Conservation (phyloP, 139 green algal species). For the Microglena sp. region DNA sequence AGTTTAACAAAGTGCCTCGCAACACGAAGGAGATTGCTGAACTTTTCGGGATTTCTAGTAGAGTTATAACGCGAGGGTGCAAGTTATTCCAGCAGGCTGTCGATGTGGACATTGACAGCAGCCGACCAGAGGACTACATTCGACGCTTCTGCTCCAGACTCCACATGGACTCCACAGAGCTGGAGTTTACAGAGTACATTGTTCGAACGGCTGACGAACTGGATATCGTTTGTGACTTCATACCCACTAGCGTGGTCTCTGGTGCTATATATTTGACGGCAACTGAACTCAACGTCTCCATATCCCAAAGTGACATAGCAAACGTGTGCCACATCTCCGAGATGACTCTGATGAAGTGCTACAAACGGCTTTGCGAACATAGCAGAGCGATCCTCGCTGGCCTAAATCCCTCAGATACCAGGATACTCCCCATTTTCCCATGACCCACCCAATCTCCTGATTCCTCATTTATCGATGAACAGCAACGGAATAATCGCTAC, state of each 20-base stretch:
- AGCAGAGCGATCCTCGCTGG: no score
- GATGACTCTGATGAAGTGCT: no score
- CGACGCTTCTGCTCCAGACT: slow-evolving; percentile 1
- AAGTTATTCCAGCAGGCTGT: background rate
- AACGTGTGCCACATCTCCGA: no score
- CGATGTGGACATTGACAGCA: background rate
- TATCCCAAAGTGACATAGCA: no score
- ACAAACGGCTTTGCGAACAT: no score
- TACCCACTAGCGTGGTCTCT: background rate
- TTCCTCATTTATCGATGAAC: no score
- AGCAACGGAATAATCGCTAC: no score
- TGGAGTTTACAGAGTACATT: background rate
- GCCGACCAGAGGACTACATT: background rate
- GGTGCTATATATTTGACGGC: background rate
- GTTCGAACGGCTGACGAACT: background rate
- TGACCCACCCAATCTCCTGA: no score
- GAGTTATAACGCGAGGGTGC: background rate
- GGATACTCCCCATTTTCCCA: no score
- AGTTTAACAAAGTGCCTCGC: background rate
- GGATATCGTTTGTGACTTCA: background rate
- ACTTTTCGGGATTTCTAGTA: background rate
- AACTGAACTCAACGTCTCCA: no score
- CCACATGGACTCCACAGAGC: background rate
- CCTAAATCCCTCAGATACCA: no score
- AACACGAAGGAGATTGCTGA: slow-evolving; percentile 1